Evolutionary conservation across 768 basidiomycete species (phyloP), one percentile per base, ranked within the genome.

Genomic region (Tubosaeta brunneosetosa): DNA sequence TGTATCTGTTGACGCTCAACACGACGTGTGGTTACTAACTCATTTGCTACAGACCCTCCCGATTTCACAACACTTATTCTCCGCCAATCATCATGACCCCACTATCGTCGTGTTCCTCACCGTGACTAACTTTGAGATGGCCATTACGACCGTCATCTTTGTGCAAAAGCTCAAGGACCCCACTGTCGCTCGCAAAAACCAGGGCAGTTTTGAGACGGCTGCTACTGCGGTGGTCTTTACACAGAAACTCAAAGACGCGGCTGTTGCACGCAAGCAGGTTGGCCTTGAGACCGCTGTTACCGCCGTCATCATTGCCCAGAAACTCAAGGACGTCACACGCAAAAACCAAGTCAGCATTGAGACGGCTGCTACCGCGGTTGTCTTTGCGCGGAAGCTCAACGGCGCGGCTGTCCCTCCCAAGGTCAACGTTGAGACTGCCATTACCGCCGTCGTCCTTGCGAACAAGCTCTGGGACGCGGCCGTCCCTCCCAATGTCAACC

Each of bases 201-300:
- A 22, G 22, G 22, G 22, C 22, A 22, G 22, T 3, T 22, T 22
- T 22, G 22, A 22, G 22, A 22, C 22, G 22, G 22, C 22, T 22
- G 22, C 22, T 22, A 22, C 22, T 22, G 22, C 22, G 22, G 22
- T 22, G 22, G 22, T 22, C 22, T 22, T 22, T 22, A 22, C 22
- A 3, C 22, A 22, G 22, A 22, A 22, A 22, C 22, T 22, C 22
- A 22, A 22, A 22, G 1, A 22, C 22, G 22, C 22, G 22, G 22
- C 22, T 3, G 22, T 22, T 22, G 22, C 51, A 25, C 31, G 36
- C 36, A 10, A 47, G 29, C 29, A 45, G 11, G 44, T 45, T 17
- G 55, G 62, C 42, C 64, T 63, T n/a, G 57, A 61, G 53, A 63
- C 60, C 14, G 62, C 53, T 4, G 62, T 63, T 31, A 59, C 51